Evolutionary conservation across 805 yeast genomes (phyloP), one percentile per base, ranked within the genome.

Genomic region (Candida insectorum): DNA sequence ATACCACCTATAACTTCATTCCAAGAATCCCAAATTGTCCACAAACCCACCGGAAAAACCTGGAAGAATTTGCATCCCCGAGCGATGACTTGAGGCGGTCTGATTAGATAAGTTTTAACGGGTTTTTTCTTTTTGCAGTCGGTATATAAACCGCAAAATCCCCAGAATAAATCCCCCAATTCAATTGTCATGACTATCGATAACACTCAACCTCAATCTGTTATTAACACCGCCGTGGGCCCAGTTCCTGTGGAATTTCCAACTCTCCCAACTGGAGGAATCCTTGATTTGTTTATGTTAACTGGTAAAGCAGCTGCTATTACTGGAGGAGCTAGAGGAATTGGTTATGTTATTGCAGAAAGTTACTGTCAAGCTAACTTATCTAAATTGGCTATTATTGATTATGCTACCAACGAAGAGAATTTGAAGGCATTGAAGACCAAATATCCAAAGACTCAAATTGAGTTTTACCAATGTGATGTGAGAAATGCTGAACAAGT

Each of bases 271-370:
- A 41, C 46, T 10, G 54, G 52, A 39, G 11, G 11, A 8, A 44
- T 61, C 26, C 36, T 57, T 28, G 58, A 57, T 19, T 45, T 60
- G 29, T 61, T 62, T 40, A 37, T 47, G 31, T 50, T 62, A 34
- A 43, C 48, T 11, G 55, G 51, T 18, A 62, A 62, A 49, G 38
- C 55, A 16, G 66, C 66, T 17, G 56, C 51, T 18, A 43, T 62
- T 28, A 62, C 69, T 18, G 68, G 68, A 18, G 66, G 65, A 26
- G 54, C 58, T 25, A 52, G 66, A 45, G 68, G 66, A 31, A 61
- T 62, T 31, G 69, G 69, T 14, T 54, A 41, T 28, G 60, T 49
- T 11, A 55, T 62, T 24, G 47, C 57, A 22, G 69, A 62, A 42
- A 61, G 62, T 6, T 62, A 56, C 48, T 54, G 58, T 28, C 67